Percentiles rank a stretch among this genome's conserved stretches.
phyloP scores from a whole-genome alignment of 1,284 basidiomycete genomes.

The Ustilago lituana region DNA sequence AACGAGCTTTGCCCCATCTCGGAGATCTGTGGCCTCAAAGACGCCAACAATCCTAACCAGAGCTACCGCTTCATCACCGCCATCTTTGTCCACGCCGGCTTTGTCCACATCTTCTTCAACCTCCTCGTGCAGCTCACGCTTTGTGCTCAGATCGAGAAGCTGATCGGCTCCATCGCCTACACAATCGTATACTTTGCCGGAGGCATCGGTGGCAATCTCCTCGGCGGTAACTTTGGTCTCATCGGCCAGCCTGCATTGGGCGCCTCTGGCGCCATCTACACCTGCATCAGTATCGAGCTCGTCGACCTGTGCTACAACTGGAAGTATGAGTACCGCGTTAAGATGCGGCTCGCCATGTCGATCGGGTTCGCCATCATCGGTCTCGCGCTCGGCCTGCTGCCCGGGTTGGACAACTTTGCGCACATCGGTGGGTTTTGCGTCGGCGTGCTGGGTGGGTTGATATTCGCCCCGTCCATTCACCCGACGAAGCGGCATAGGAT shows the following conservation, averaged over 20 bases:
- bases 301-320: conserved; percentile 92
- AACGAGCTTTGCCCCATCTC: conserved; percentile 77
- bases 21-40: conserved; percentile 81
- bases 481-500: conserved; percentile 77
- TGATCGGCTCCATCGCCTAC: conserved; percentile 78
- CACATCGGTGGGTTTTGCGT: conserved; percentile 69
- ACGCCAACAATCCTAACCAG: conserved; percentile 78
- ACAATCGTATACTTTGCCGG: conserved; percentile 84
- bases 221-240: conserved; percentile 88
- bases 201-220: conserved; percentile 79
- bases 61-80: conserved; percentile 77
- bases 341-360: conserved; percentile 77
- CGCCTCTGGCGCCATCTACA: conserved; percentile 89
- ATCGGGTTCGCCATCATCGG: conserved; percentile 84
- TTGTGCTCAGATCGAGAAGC: conserved; percentile 76
- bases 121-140: conserved; percentile 85
- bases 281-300: conserved; percentile 81
- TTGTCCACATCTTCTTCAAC: conserved; percentile 84
- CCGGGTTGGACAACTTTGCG: conserved; percentile 69
- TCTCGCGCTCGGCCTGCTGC: conserved; percentile 77
- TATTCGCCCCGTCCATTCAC: conserved; percentile 86
- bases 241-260: conserved; percentile 91
- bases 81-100: conserved; percentile 86
- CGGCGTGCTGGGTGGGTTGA: conserved; percentile 75
- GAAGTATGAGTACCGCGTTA: conserved; percentile 72